Evolutionary conservation across 2,329 filamentous ascomycete species (phyloP), one percentile per base, ranked within the genome.

Genomic region (Sordariomycetes sp.): DNA sequence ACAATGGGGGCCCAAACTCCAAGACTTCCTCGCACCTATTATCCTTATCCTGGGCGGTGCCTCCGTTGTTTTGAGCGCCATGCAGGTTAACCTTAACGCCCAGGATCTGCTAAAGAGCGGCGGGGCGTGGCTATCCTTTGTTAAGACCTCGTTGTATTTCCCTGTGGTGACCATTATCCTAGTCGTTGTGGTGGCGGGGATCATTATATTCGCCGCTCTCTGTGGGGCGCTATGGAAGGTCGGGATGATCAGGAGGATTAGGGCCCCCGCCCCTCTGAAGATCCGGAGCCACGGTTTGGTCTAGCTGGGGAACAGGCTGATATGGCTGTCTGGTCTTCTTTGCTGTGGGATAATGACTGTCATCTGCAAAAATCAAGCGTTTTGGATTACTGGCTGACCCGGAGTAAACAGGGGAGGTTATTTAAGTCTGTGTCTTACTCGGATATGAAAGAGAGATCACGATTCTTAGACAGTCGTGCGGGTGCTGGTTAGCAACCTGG

Each of bases 31-130:
- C 34, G 56, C 56, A 1, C 56, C 56, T 48, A 53, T 58, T 18
- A 34, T 58, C 51, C 24, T 54, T 48, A 22, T 53, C 3, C 51
- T 58, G 16, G 56, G 48, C 25, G 56, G 48, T 1, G 40, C 18
- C 25, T 58, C 56, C 48, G 50, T 58, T 20, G 32, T 58, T 8
- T 18, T 58, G 4, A 58, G 53, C 8, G 48, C 50, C 6, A 58
- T 58, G 56, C 56, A 58, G 50, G 56, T 58, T 11, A 58, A 43
- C 16, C 56, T 58, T 18, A 53, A 53, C 34, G 56, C 56, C 3
- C 56, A 53, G 22, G 48, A 53, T 22, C 53, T 54, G 35, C 32
- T 54, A 2, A 48, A 32, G 7, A 34, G 28, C 7, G 10, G 16
- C 55, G 22, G 18, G 10, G 1, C 5, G 10, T 58, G 56, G 56